phyloP scores from a whole-genome alignment of 495 filamentous ascomycete species.

The Xylaria intraflava region DNA sequence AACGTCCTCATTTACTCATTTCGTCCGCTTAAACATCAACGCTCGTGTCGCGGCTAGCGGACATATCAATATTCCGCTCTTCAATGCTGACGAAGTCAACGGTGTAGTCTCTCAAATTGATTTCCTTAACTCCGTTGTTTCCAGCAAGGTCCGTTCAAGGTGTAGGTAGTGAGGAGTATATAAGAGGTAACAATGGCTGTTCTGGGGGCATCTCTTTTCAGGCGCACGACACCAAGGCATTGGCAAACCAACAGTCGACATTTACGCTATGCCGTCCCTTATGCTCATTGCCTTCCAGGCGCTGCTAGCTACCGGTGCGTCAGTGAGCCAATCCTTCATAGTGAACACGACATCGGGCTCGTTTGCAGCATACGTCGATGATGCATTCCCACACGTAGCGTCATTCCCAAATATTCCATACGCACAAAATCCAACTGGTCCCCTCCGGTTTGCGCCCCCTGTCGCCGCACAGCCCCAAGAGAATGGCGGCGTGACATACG shows the following conservation, averaged over 20 bases:
- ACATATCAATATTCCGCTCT: too few relatives aligned
- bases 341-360: slow-evolving; percentile 21
- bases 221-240: neutral
- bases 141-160: neutral
- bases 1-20: too few relatives aligned
- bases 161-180: neutral
- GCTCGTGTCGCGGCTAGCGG: too few relatives aligned
- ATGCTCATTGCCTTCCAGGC: neutral
- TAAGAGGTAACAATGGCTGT: neutral
- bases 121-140: neutral
- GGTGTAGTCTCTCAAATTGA: neutral
- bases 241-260: too few relatives aligned
- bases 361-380: slow-evolving; percentile 28
- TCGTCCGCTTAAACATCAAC: too few relatives aligned
- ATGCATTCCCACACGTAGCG: slow-evolving; percentile 23
- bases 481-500: slow-evolving; percentile 1
- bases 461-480: neutral
- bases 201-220: neutral
- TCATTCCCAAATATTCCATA: slow-evolving; percentile 31
- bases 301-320: neutral
- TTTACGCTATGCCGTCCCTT: neutral
- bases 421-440: slow-evolving; percentile 24
- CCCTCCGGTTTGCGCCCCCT: slow-evolving; percentile 22
- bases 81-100: neutral
- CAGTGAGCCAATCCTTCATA: neutral